Base-by-base conservation (phyloP, 352 stramenopile species). In the Phytophthora rubi region DNA sequence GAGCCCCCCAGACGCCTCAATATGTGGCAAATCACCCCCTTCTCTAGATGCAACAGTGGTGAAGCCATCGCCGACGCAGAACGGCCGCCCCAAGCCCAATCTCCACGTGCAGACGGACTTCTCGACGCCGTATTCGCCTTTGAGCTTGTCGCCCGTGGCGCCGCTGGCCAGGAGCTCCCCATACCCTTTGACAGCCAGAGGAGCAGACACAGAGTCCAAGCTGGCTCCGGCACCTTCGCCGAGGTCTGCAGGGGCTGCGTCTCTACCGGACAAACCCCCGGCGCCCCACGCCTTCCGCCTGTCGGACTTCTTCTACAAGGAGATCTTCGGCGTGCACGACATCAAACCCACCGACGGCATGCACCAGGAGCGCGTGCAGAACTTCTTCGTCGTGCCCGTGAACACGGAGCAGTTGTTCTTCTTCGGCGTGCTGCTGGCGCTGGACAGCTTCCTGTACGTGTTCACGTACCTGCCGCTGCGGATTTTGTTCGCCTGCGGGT, bases 401-500 rank as follows among this genome's bases (percentile, higher is more conserved):
- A 85, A 91, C 56, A 91, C 83, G 8, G 88, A 95, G 68, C 80
- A 93, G 58, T 80, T 99, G 28, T 90, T 99, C 53, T 68, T 88
- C 9, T 99, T 99, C 70, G 97, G 96, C 21, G 92, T 99, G 52
- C 88, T 98, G 10, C 85, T 99, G 30, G 98, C 92, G 59, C 78
- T 98, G 21, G 97, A 99, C 81, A 98, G 93, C 52, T 99, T 99
- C 69, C 77, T 99, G 4, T 99, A 99, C 83, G 87, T 98, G 39
- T 93, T 99, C 60, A 99, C 97, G 55, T 98, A 99, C 74, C 80
- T 99, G 32, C 97, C 97, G 10, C 72, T 99, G 56, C 71, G 90
- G 72, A 88, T 99, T 65, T 68, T 98, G 52, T 88, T 93, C 58
- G 76, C 80, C 32, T 81, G 92, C 69, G 85, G 77, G 44, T 97